phyloP scores from a whole-genome alignment of 2,329 filamentous ascomycete genomes.

The Colletotrichum coccodes region DNA sequence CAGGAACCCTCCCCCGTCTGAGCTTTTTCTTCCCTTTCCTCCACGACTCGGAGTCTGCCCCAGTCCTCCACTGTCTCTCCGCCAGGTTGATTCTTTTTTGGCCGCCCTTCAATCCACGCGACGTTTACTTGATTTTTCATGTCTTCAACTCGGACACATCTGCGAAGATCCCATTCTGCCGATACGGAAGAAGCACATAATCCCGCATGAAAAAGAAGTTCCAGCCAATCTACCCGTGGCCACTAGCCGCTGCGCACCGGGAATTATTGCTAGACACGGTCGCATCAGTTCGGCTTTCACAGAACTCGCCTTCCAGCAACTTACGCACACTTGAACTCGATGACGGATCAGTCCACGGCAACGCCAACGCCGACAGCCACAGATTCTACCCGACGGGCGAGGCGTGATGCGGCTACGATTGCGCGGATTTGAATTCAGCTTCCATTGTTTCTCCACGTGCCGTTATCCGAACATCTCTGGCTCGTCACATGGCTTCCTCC shows the following conservation, averaged over 20 bases:
- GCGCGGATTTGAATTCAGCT: not conserved
- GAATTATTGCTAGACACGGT: not conserved
- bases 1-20: not conserved
- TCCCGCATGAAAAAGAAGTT: not conserved
- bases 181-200: conserved; percentile 12
- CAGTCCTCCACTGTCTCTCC: not conserved
- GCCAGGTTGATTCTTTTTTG: conserved; percentile 14
- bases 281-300: no score
- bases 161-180: conserved; percentile 14
- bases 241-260: not conserved
- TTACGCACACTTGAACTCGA: not conserved
- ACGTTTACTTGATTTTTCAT: conserved; percentile 23
- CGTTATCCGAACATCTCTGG: conserved; percentile 15
- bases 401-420: not conserved
- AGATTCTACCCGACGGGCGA: not conserved
- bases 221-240: conserved; percentile 20
- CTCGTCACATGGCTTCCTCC: conserved; percentile 5
- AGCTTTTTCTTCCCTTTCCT: not conserved
- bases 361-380: not conserved
- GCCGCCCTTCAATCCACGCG: conserved; percentile 2
- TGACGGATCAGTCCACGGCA: not conserved
- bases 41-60: not conserved
- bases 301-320: no score
- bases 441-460: not conserved
- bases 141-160: conserved; percentile 3